A percentile compares a stretch with the other conserved stretches of the same genome.
Conservation (phyloP, 768 basidiomycete genomes). For the Guyanaporus albipodus region DNA sequence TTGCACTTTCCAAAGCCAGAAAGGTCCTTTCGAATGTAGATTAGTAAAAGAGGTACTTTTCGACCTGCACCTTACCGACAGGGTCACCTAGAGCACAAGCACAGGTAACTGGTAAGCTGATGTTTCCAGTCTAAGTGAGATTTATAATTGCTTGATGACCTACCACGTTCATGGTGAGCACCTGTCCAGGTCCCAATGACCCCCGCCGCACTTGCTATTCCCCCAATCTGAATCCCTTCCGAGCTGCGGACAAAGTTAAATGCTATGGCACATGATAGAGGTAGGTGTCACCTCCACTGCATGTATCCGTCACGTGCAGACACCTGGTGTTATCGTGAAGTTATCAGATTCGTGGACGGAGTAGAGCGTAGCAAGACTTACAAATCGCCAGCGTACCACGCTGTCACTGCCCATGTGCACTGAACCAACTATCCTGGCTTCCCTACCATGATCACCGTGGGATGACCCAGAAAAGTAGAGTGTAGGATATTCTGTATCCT, state of each 20-base stretch:
- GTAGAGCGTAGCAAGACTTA: slow-evolving; percentile 33
- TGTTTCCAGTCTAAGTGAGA: too few species aligned
- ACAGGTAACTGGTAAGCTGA: background rate
- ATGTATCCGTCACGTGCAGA: slow-evolving; percentile 50
- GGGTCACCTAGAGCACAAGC: slow-evolving; percentile 50
- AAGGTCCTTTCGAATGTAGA: slow-evolving; percentile 46
- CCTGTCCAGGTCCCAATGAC: slow-evolving; percentile 69
- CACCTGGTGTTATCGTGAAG: slow-evolving; percentile 34
- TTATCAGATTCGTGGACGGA: slow-evolving; percentile 7
- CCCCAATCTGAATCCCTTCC: slow-evolving; percentile 64
- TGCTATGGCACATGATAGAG: background rate
- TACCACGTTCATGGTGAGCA: slow-evolving; percentile 53
- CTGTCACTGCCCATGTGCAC: slow-evolving; percentile 47
- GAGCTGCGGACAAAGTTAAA: slow-evolving; percentile 39
- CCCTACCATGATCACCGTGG: slow-evolving; percentile 38
- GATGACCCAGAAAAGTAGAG: slow-evolving; percentile 48
- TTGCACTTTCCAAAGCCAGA: slow-evolving; percentile 66
- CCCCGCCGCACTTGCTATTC: slow-evolving; percentile 60
- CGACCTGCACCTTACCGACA: slow-evolving; percentile 44
- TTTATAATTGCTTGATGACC: background rate
- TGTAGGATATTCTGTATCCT: slow-evolving; percentile 35
- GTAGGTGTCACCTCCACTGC: slow-evolving; percentile 52
- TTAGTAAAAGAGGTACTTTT: background rate
- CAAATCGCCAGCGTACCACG: slow-evolving; percentile 55
- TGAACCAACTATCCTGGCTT: slow-evolving; percentile 45